A percentile compares a stretch with the other conserved stretches of the same genome.
These are phyloP conservation scores for Trametes cubensis DNA, from an alignment of 768 basidiomycete genomes.

Conservation along the genomic window DNA sequence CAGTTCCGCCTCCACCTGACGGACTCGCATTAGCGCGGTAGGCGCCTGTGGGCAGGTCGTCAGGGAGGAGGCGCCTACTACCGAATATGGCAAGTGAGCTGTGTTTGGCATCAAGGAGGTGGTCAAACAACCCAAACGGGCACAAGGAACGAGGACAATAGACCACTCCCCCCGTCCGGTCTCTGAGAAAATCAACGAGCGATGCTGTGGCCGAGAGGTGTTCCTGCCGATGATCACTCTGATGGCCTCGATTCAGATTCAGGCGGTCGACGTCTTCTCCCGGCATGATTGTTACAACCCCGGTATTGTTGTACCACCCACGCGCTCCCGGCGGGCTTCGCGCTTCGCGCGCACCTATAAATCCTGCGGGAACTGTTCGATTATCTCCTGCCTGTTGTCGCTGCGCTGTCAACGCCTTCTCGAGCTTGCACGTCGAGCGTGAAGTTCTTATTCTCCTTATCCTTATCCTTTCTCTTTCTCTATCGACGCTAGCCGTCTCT, in stretches of 20 bases:
- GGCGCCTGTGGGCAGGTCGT: not conserved
- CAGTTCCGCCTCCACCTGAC: not conserved
- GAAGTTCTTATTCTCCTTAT: conserved; percentile 8
- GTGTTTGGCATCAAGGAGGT: conserved; percentile 7
- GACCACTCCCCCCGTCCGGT: not conserved
- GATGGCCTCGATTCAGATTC: not conserved
- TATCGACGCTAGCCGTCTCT: conserved; percentile 23
- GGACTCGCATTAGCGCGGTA: not conserved
- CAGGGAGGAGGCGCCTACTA: conserved; percentile 4
- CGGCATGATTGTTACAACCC: conserved; percentile 11
- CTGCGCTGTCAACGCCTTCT: conserved; percentile 16
- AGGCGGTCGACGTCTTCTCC: conserved; percentile 1
- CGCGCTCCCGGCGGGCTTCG: not conserved
- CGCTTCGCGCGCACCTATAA: conserved; percentile 5
- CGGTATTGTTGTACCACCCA: conserved; percentile 12
- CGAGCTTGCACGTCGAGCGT: conserved; percentile 8
- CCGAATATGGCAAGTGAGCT: conserved; percentile 2
- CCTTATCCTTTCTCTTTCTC: conserved; percentile 19
- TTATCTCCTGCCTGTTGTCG: conserved; percentile 12
- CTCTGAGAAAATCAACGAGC: conserved; percentile 4
- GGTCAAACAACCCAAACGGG: conserved; percentile 10
- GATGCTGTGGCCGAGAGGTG: conserved; percentile 9
- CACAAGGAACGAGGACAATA: conserved; percentile 14
- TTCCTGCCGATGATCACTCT: not conserved
- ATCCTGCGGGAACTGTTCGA: not conserved